Percentiles rank a stretch among this genome's conserved stretches.
Conservation (phyloP, 257 asterid species). For the Salvia rosmarinus region DNA sequence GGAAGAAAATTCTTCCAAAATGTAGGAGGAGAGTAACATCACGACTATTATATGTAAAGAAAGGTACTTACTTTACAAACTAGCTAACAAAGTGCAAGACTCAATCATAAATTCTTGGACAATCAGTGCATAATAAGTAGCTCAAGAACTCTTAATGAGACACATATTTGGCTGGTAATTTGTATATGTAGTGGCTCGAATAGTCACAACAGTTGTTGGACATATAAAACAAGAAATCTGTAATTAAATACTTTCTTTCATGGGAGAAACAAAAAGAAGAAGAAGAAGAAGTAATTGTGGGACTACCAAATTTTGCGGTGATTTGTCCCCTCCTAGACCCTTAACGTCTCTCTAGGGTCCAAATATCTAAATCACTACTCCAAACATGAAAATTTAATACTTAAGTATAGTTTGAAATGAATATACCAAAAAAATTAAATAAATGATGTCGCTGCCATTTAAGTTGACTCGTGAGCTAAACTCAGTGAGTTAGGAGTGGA, state of each 20-base stretch:
- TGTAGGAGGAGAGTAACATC: slow-evolving; percentile 6
- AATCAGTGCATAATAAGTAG: slow-evolving; percentile 16
- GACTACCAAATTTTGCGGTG: slow-evolving; percentile 42
- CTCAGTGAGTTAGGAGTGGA: slow-evolving; percentile 26
- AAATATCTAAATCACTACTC: slow-evolving; percentile 34
- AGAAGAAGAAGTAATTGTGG: slow-evolving; percentile 26
- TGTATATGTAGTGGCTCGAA: slow-evolving; percentile 22
- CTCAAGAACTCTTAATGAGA: slow-evolving; percentile 2
- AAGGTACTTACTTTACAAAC: slow-evolving; percentile 9
- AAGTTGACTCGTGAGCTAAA: slow-evolving; percentile 36
- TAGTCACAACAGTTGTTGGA: not conserved
- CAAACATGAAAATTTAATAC: slow-evolving; percentile 9
- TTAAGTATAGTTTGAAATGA: not conserved
- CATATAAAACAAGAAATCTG: not conserved
- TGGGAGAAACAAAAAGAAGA: slow-evolving; percentile 1
- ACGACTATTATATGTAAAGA: not conserved
- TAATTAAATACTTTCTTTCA: slow-evolving; percentile 2
- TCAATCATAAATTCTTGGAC: slow-evolving; percentile 32
- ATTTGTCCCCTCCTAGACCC: slow-evolving; percentile 38
- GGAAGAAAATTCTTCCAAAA: slow-evolving; percentile 8
- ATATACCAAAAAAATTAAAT: not conserved
- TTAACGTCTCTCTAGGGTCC: slow-evolving; percentile 47
- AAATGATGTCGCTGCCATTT: slow-evolving; percentile 18
- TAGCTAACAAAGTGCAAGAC: slow-evolving; percentile 21
- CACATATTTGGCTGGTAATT: not conserved